phyloP scores from a whole-genome alignment of 2,329 filamentous ascomycete genomes.

The Alternaria gansuensis region DNA sequence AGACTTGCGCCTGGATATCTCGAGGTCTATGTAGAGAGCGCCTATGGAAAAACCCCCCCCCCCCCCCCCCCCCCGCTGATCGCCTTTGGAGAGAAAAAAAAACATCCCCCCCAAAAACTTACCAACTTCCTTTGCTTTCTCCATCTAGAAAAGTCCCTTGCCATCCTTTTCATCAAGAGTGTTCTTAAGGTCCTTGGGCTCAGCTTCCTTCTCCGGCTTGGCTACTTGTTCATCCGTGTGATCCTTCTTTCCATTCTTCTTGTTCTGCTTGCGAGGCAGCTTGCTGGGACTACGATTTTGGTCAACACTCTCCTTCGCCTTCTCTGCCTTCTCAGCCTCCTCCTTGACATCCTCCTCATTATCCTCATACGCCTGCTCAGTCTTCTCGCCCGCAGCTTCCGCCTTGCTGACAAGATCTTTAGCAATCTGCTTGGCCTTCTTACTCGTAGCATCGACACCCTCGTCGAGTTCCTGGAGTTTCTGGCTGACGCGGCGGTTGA shows the following conservation, averaged over 20 bases:
- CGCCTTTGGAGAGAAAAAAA: neutral
- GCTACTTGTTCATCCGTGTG: conserved; percentile 25
- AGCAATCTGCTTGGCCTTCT: conserved; percentile 40
- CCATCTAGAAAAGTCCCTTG: conserved; percentile 31
- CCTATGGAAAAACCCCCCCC: neutral
- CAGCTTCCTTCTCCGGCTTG: conserved; percentile 34
- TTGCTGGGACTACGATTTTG: conserved; percentile 9
- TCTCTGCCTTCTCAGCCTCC: conserved; percentile 15
- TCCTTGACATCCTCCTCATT: conserved; percentile 23
- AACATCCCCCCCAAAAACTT: no score
- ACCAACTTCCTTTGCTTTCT: neutral
- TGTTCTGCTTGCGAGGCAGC: conserved; percentile 23
- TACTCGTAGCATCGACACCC: conserved; percentile 29
- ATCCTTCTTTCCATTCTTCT: conserved; percentile 27
- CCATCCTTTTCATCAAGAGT: conserved; percentile 31
- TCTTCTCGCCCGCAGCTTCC: conserved; percentile 26
- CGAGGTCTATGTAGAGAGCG: conserved; percentile 1
- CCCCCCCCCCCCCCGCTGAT: neutral
- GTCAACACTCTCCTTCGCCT: conserved; percentile 25
- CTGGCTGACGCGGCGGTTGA: conserved; percentile 42
- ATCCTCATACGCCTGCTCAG: conserved; percentile 19
- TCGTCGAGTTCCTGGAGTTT: conserved; percentile 42
- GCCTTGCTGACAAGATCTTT: conserved; percentile 37
- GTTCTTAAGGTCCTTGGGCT: conserved; percentile 41
- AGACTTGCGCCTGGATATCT: conserved; percentile 5